Conservation (phyloP, 2,329 filamentous ascomycete genomes). For the Dothideomycetes sp. region DNA sequence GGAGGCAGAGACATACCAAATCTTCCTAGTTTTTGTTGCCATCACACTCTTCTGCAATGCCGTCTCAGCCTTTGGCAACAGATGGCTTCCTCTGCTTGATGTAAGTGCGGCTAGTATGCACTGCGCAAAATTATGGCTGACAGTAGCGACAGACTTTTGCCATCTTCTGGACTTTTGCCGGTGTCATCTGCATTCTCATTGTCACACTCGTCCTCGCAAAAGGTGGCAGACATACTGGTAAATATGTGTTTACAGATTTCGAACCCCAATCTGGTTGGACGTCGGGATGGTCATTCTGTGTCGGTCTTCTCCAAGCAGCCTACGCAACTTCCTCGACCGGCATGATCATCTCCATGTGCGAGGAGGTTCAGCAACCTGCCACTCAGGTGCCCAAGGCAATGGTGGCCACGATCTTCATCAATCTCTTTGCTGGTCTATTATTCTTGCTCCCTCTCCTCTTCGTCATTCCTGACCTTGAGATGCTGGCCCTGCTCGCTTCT, state of each 20-base stretch:
- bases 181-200: conserved; percentile 56
- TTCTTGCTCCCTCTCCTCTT: conserved; percentile 62
- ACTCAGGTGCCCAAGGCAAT: conserved; percentile 65
- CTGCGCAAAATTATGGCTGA: neutral
- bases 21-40: conserved; percentile 41
- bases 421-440: conserved; percentile 56
- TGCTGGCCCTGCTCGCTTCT: conserved; percentile 39
- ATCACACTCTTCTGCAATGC: conserved; percentile 43
- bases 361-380: conserved; percentile 58
- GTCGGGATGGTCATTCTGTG: conserved; percentile 60
- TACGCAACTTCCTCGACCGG: conserved; percentile 69
- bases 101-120: conserved; percentile 47
- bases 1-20: conserved; percentile 35
- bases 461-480: conserved; percentile 54
- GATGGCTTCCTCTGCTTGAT: conserved; percentile 52
- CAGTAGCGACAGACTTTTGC: conserved; percentile 49
- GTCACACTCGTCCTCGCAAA: conserved; percentile 58
- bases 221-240: conserved; percentile 53
- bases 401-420: conserved; percentile 57
- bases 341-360: conserved; percentile 73
- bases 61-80: conserved; percentile 44
- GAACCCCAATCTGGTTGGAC: conserved; percentile 61
- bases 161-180: conserved; percentile 66
- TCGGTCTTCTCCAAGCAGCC: conserved; percentile 62
- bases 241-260: conserved; percentile 60